A percentile compares a stretch with the other conserved stretches of the same genome.
Evolutionary conservation across 257 asterid species (phyloP).

Genomic region (Przewalskia tangutica): DNA sequence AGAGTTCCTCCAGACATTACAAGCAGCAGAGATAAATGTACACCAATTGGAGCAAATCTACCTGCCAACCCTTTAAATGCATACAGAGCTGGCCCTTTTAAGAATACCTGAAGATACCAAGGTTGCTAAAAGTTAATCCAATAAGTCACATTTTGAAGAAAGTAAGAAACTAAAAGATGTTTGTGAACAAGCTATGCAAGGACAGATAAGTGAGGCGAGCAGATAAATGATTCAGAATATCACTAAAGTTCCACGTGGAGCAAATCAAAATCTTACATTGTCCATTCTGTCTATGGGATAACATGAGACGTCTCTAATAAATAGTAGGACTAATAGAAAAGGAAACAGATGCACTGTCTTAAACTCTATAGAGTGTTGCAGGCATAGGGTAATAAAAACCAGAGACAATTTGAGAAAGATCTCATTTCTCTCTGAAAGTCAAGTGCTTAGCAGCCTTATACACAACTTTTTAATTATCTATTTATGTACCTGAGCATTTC

Average conservation of each 20-base stretch:
- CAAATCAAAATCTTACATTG: background rate
- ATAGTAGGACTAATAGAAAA: background rate
- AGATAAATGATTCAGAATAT: background rate
- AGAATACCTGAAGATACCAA: slow-evolving; percentile 44
- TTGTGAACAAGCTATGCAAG: background rate
- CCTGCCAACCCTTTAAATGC: slow-evolving; percentile 91
- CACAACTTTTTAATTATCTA: background rate
- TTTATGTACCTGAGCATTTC: background rate
- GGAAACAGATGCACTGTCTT: background rate
- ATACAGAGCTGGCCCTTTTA: slow-evolving; percentile 81
- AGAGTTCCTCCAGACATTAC: slow-evolving; percentile 92
- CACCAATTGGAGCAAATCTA: slow-evolving; percentile 86
- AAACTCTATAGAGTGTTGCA: background rate
- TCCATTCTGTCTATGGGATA: background rate
- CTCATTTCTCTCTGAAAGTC: background rate
- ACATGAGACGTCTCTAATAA: background rate
- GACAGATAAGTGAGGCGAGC: background rate
- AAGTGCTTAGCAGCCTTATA: background rate
- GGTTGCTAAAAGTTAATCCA: background rate
- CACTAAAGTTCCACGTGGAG: background rate
- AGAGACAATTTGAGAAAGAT: background rate
- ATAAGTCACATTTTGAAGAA: background rate
- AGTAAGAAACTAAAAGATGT: background rate
- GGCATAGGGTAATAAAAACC: background rate
- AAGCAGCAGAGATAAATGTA: slow-evolving; percentile 70